phyloP scores from a whole-genome alignment of 176 grass and related monocot species.

The Musa schizocarpa region DNA sequence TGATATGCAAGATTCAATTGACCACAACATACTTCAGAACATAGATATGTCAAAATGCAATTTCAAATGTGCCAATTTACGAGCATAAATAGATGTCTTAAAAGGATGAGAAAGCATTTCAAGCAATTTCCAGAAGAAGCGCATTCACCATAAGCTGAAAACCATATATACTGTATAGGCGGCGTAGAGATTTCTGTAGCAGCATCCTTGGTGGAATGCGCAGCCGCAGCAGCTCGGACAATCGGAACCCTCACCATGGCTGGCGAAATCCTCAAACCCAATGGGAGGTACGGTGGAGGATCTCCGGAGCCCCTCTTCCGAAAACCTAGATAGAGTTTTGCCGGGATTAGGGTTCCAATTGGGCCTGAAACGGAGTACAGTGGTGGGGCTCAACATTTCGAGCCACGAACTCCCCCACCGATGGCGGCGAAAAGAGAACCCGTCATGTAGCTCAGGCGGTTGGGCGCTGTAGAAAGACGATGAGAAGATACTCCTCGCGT shows the following conservation, averaged over 20 bases:
- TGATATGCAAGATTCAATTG: not conserved
- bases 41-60: no score
- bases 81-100: no score
- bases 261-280: not conserved
- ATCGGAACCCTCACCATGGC: not conserved
- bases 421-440: no score
- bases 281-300: not conserved
- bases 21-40: no score
- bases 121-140: no score
- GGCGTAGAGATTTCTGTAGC: conserved; percentile 10
- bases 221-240: not conserved
- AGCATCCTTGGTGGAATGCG: not conserved
- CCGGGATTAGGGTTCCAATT: not conserved
- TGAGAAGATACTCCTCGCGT: no score
- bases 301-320: not conserved
- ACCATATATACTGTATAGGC: conserved; percentile 25
- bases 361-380: not conserved
- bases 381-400: not conserved
- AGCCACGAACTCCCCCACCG: not conserved
- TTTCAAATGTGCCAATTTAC: no score
- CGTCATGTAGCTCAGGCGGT: no score
- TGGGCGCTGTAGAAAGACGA: no score
- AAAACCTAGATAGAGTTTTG: not conserved
- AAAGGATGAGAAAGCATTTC: no score
- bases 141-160: no score